Base-by-base conservation (phyloP, 2,329 filamentous ascomycete genomes). In the Alternaria gansuensis region DNA sequence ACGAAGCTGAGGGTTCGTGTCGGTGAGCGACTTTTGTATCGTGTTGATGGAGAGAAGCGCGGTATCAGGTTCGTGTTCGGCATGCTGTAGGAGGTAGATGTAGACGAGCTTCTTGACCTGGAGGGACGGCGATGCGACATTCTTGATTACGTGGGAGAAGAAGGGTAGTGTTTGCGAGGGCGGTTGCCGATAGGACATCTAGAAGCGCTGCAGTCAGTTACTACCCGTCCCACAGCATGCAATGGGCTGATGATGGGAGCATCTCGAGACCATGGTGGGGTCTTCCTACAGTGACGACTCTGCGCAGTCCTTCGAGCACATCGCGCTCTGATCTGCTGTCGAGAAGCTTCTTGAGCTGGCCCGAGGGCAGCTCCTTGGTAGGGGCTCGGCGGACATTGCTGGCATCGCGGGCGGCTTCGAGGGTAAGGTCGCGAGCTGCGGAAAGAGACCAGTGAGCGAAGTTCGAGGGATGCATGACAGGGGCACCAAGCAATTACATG, bases 31-130 rank as follows among this genome's bases (percentile, higher is more conserved):
- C 79, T 97, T 98, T 75, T 99, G 95, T 69, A 99, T 98, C 6
- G 95, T 96, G 80, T 99, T 99, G 85, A 99, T 97, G 59, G 93
- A 97, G 43, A 99, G 85, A 36, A 99, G 85, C 21, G 95, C 93
- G 44, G 97, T 90, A 79, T 99, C 95, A 57, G 94, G 95, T 74
- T 98, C 95, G 64, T 93, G 88, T 77, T 98, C 95, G 76, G 95
- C 95, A 84, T 99, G 93, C 76, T 96, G 92, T 60, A 98, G 90
- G 62, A 99, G 88, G 80, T 97, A 99, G 76, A 97, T 96, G 82
- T 99, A 99, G 63, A 99, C 95, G 55, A 99, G 88, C 79, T 98
- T 98, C 81, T 97, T 96, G 78, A 98, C 93, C 73, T 96, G 93
- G 70, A 97, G 85, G 71, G 93, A 97, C 13, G 93, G 90, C 36